phyloP scores from a whole-genome alignment of 108 stramenopile genomes.

The Skeletonema menzelii region DNA sequence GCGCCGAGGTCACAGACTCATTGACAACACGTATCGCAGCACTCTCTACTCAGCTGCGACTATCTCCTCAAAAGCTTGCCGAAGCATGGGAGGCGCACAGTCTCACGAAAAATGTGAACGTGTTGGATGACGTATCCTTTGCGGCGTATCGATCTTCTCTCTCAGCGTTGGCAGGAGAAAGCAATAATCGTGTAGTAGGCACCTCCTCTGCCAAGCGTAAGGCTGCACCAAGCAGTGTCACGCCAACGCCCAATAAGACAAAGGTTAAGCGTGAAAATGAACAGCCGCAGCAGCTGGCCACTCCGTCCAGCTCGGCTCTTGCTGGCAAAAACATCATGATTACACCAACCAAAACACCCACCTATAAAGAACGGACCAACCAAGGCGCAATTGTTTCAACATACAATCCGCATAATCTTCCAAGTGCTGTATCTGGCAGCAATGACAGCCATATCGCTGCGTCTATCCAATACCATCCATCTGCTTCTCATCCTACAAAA shows the following conservation, averaged over 20 bases:
- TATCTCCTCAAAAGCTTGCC: slow-evolving; percentile 61
- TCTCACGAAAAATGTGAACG: slow-evolving; percentile 55
- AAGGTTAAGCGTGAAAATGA: background rate
- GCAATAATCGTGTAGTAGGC: slow-evolving; percentile 7
- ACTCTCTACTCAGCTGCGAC: slow-evolving; percentile 41
- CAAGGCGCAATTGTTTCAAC: slow-evolving; percentile 52
- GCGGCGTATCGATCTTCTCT: slow-evolving; percentile 49
- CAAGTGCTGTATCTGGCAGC: background rate
- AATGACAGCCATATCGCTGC: slow-evolving; percentile 10
- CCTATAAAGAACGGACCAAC: slow-evolving; percentile 56
- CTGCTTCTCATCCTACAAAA: slow-evolving; percentile 36
- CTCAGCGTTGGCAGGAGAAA: slow-evolving; percentile 13
- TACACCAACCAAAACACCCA: slow-evolving; percentile 17
- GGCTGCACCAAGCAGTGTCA: background rate
- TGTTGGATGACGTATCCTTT: slow-evolving; percentile 57
- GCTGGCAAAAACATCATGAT: background rate
- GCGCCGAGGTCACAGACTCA: background rate
- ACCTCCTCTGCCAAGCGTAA: background rate
- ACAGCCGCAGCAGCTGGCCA: background rate
- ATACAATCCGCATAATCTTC: slow-evolving; percentile 40
- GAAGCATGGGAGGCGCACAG: slow-evolving; percentile 77
- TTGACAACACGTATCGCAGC: slow-evolving; percentile 27
- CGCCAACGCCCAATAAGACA: background rate
- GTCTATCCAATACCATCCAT: slow-evolving; percentile 19
- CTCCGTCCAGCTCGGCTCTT: background rate